Base-by-base conservation (phyloP, 441 rosid species). In the Arabidopsis hybrid region DNA sequence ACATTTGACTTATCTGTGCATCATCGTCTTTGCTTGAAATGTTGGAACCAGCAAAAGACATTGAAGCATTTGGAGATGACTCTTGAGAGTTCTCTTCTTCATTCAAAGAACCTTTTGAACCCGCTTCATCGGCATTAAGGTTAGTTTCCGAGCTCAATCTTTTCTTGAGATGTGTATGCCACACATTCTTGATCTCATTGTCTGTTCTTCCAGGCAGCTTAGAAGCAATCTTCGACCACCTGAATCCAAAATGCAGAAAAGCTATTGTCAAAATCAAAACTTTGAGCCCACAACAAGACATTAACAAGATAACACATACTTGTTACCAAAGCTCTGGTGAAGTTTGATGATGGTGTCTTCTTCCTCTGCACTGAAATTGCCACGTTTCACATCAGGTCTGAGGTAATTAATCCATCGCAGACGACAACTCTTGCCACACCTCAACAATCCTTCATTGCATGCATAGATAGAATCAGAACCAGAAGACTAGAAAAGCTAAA, bases 401-500 rank as follows among this genome's bases (percentile, higher is more conserved):
- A 89, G 76, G 80, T 89, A 89, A 57, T 89, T 89, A 55, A 89
- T 86, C 95, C 95, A 89, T 66, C 95, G 73, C 60, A 90, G 67
- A 31, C 92, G 83, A 74, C 92, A 90, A 56, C 95, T 90, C 63
- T 90, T 90, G 39, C 96, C 96, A 58, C 96, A 90, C 42, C 96
- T 73, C 81, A 79, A 39, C 57, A 90, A 69, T n/a, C 92, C 95
- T 79, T 79, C 52, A 60, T 26, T 67, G 12, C n/a, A 59, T 55
- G 57, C 42, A 76, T 65, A 42, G 65, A 26, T 26, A 40, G 21
- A 40, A 61, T 53, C 49, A 67, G 47, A 52, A 13, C 10, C 47
- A 38, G 34, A 39, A 12, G 17, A 60, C 0, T 12, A 38, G n/a
- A 59, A 26, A 26, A 31, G 16, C 35, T 60, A 18, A 56, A 55